These are phyloP conservation scores for Colletotrichum viniferum DNA, from an alignment of 2,329 filamentous ascomycete species.

Conservation along the genomic window DNA sequence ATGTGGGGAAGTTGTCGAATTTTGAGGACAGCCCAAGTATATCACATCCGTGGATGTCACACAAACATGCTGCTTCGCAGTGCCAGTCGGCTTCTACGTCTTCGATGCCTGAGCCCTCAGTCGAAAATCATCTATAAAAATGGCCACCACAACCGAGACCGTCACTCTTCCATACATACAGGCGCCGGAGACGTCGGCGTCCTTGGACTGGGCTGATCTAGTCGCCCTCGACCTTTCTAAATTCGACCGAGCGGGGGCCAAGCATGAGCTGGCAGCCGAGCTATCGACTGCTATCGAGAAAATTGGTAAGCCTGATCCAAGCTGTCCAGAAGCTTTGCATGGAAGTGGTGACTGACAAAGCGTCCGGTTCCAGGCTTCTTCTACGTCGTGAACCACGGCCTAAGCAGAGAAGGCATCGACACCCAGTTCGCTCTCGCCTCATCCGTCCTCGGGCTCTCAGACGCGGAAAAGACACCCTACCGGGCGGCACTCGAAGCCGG, in stretches of 20 bases:
- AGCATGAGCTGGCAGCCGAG: neutral
- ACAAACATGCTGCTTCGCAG: neutral
- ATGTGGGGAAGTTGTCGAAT: neutral
- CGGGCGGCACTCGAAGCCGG: conserved; percentile 48
- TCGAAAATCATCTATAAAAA: neutral
- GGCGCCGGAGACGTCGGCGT: neutral
- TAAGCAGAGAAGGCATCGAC: conserved; percentile 61
- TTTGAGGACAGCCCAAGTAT: neutral
- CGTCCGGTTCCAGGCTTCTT: conserved; percentile 35
- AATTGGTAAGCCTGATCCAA: neutral
- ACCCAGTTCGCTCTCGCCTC: conserved; percentile 63
- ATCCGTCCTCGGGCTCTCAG: conserved; percentile 54
- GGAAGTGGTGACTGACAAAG: rapidly evolving
- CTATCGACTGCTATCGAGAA: neutral
- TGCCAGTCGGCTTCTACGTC: neutral
- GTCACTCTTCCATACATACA: neutral
- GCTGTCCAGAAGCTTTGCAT: rapidly evolving
- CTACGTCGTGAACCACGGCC: conserved; percentile 65
- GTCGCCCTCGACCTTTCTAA: neutral
- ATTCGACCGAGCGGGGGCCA: neutral
- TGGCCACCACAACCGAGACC: neutral
- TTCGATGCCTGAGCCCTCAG: rapidly evolving
- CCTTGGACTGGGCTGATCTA: neutral
- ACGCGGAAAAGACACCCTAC: conserved; percentile 64
- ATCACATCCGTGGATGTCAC: neutral